phyloP scores from a whole-genome alignment of 1,139 yeast species.

The Magnusiomyces fungicola region DNA sequence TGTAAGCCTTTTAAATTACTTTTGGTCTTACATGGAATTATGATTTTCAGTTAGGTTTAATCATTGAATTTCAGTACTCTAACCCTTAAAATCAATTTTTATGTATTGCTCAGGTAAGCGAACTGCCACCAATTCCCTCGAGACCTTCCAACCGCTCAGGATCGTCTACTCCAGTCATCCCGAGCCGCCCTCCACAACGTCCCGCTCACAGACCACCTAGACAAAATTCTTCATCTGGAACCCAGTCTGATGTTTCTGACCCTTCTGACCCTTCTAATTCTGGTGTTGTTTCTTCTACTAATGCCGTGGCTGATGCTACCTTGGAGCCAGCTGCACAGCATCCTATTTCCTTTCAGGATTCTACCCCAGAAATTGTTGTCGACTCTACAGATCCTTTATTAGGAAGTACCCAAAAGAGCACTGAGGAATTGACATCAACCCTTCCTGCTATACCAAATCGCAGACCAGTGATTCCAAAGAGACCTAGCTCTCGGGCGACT shows the following conservation, averaged over 20 bases:
- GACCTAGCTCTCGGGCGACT: background rate
- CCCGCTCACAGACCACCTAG: background rate
- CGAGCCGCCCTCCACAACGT: background rate
- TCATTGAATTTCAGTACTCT: too few species aligned
- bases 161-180: slow-evolving; percentile 1
- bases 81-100: too few species aligned
- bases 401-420: too few species aligned
- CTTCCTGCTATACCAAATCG: slow-evolving; percentile 6
- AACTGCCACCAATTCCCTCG: too few species aligned
- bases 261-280: background rate
- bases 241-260: too few species aligned
- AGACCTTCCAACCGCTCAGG: background rate
- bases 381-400: too few species aligned
- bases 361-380: too few species aligned
- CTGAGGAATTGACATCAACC: background rate
- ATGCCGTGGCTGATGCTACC: background rate
- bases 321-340: background rate
- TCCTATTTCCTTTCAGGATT: too few species aligned
- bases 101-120: too few species aligned
- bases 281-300: background rate
- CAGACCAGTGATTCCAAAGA: slow-evolving; percentile 2
- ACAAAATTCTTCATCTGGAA: background rate
- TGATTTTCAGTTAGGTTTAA: too few species aligned
- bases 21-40: too few species aligned
- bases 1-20: too few species aligned